Conservation (phyloP, 2,329 filamentous ascomycete species). For the Aspergillus sp. region DNA sequence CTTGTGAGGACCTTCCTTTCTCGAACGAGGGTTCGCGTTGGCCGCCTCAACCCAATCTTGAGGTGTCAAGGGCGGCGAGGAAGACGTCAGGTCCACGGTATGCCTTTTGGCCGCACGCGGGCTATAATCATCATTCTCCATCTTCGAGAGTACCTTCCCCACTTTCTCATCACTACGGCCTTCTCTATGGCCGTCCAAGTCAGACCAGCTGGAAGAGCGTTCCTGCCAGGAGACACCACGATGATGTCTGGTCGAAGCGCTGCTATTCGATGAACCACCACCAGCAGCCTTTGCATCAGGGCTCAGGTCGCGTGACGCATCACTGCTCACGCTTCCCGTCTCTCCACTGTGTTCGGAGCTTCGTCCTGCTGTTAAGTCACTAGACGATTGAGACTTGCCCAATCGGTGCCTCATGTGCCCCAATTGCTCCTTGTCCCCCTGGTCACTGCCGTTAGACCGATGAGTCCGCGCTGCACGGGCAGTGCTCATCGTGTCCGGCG, state of each 20-base stretch:
- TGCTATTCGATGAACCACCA: constrained; percentile 24
- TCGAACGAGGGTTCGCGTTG: constrained; percentile 14
- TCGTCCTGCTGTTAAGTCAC: constrained; percentile 23
- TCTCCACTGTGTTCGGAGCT: constrained; percentile 24
- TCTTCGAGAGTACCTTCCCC: no score
- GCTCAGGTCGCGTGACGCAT: constrained; percentile 1
- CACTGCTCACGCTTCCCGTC: constrained; percentile 24
- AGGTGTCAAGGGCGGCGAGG: constrained; percentile 30
- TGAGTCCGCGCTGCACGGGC: constrained; percentile 17
- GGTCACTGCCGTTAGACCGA: constrained; percentile 29
- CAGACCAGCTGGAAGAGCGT: constrained; percentile 14
- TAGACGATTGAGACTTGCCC: constrained; percentile 27
- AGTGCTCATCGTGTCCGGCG: constrained; percentile 38
- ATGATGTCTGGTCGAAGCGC: background rate
- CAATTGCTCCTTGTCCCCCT: constrained; percentile 18
- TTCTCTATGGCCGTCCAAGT: constrained; percentile 7
- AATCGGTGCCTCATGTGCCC: constrained; percentile 9
- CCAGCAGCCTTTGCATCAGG: constrained; percentile 5
- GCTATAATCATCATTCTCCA: no score
- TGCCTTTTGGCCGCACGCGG: background rate
- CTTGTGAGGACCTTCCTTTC: background rate
- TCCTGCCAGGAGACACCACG: constrained; percentile 13
- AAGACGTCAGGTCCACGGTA: constrained; percentile 3
- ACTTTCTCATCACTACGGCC: background rate
- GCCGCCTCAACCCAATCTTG: constrained; percentile 38